Evolutionary conservation across 2,329 filamentous ascomycete genomes (phyloP).

Genomic region (Penicillium nordicum): DNA sequence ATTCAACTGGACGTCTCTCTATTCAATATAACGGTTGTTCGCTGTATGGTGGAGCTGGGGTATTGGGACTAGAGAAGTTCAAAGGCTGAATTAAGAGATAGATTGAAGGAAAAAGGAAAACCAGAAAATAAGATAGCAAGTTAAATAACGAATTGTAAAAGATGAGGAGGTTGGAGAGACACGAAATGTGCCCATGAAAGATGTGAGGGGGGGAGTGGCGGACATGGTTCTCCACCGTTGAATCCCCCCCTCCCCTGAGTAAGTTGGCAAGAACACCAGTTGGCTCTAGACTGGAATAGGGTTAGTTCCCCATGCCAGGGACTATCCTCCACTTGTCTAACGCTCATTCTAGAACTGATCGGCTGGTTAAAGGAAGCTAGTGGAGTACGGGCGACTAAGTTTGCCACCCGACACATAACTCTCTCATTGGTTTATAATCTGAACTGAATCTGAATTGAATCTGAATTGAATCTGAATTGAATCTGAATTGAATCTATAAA

Average conservation of each 20-base stretch:
- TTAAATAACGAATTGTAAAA: not conserved
- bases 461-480: too few species aligned
- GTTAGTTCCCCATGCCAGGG: not conserved
- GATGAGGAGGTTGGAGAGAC: not conserved
- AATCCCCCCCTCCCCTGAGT: conserved; percentile 3
- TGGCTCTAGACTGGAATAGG: not conserved
- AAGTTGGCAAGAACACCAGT: not conserved
- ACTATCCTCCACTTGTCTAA: not conserved
- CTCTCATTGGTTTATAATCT: too few species aligned
- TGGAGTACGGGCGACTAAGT: not conserved
- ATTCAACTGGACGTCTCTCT: not conserved
- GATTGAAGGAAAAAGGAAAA: not conserved
- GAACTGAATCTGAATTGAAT: too few species aligned
- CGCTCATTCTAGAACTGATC: conserved; percentile 1
- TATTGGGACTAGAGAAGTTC: not conserved
- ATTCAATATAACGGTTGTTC: not conserved
- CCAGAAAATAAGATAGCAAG: not conserved
- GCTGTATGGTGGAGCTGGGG: not conserved
- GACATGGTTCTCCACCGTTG: not conserved
- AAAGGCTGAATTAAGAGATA: not conserved
- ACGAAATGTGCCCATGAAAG: not conserved
- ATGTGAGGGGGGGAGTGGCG: conserved; percentile 4
- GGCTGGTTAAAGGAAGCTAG: not conserved
- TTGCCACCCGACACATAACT: too few species aligned
- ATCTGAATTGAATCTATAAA: too few species aligned